Conservation (phyloP, 2,329 filamentous ascomycete genomes). For the Penicillium sp. region DNA sequence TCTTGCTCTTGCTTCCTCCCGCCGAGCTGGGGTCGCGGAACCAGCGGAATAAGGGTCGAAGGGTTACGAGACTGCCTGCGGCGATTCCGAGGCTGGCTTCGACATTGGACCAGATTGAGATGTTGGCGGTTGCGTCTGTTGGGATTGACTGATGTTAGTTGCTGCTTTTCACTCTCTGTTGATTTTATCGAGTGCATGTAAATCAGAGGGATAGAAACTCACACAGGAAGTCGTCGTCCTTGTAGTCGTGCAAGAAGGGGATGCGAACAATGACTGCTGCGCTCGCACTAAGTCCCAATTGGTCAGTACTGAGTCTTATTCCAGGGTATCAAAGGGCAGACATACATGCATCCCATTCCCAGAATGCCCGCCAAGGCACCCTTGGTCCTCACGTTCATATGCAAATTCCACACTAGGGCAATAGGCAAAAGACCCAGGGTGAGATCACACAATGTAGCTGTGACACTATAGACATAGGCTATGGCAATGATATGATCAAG, state of each 20-base stretch:
- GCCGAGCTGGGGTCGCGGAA: conserved; percentile 30
- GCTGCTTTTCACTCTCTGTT: not conserved
- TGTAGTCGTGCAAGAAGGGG: conserved; percentile 35
- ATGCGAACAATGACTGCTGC: conserved; percentile 39
- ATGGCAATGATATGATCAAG: conserved; percentile 50
- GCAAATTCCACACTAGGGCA: conserved; percentile 54
- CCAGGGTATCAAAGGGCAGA: not conserved
- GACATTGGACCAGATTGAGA: conserved; percentile 43
- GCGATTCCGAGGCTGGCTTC: conserved; percentile 43
- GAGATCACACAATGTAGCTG: conserved; percentile 50
- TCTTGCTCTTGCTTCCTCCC: conserved; percentile 17
- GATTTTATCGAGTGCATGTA: not conserved
- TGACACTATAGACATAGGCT: conserved; percentile 53
- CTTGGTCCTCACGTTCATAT: conserved; percentile 55
- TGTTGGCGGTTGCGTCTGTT: conserved; percentile 34
- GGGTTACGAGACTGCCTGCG: conserved; percentile 49
- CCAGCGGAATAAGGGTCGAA: conserved; percentile 49
- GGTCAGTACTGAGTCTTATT: not conserved
- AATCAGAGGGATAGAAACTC: conserved; percentile 11
- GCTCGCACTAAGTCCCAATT: conserved; percentile 28
- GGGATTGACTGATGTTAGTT: conserved; percentile 10
- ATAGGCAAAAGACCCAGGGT: conserved; percentile 54
- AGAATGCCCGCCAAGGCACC: conserved; percentile 53
- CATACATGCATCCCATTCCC: conserved; percentile 54
- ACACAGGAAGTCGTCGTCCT: conserved; percentile 35